A percentile compares a stretch with the other conserved stretches of the same genome.
Conservation (phyloP, 495 filamentous ascomycete genomes). For the Daldinia childiae region DNA sequence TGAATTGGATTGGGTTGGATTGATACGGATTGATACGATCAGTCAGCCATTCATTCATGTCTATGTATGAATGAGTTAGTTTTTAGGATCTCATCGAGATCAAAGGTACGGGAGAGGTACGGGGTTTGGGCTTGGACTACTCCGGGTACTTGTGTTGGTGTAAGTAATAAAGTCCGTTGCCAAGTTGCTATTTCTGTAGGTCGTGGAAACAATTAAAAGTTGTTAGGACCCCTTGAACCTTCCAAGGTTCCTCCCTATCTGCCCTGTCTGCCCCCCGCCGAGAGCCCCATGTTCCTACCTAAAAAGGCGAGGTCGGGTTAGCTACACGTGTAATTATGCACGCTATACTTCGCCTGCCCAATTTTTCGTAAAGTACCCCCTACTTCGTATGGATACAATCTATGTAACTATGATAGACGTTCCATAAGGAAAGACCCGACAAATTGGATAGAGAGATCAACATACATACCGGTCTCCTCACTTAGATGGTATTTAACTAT, state of each 20-base stretch:
- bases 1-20: conserved; percentile 15
- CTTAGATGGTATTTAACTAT: background rate
- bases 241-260: conserved; percentile 13
- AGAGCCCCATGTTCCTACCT: conserved; percentile 32
- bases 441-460: conserved; percentile 29
- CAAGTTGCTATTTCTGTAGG: conserved; percentile 33
- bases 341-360: background rate
- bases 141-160: conserved; percentile 17
- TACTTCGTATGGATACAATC: conserved; percentile 1
- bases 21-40: conserved; percentile 1
- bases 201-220: conserved; percentile 23
- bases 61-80: background rate
- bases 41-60: conserved; percentile 14
- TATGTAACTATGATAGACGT: conserved; percentile 6
- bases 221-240: conserved; percentile 24
- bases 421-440: conserved; percentile 20
- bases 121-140: conserved; percentile 16
- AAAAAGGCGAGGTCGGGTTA: conserved; percentile 23
- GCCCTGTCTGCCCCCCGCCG: conserved; percentile 19
- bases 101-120: conserved; percentile 5
- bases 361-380: conserved; percentile 1
- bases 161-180: conserved; percentile 20
- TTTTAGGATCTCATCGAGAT: conserved; percentile 17
- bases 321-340: conserved; percentile 11
- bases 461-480: background rate